Conservation (phyloP, 495 filamentous ascomycete species). For the Chaetomium fimeti region DNA sequence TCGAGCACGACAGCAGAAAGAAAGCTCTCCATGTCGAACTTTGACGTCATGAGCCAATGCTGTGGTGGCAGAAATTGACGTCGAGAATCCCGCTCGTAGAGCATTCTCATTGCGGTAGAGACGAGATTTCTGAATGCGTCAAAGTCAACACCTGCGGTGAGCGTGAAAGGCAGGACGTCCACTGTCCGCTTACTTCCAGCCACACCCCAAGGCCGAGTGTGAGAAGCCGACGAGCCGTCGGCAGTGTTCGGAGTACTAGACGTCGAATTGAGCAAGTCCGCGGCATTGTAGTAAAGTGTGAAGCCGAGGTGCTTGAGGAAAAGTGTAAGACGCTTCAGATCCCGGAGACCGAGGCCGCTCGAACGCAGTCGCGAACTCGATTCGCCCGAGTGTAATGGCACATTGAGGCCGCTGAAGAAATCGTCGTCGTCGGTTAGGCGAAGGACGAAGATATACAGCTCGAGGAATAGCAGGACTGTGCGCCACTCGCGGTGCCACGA, state of each 20-base stretch:
- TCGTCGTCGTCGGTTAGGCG: conserved; percentile 93
- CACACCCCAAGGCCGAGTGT: neutral
- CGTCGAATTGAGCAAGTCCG: conserved; percentile 46
- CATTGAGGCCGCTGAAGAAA: conserved; percentile 53
- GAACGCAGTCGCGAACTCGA: conserved; percentile 49
- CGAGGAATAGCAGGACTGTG: conserved; percentile 84
- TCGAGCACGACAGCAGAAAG: conserved; percentile 83
- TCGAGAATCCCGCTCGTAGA: conserved; percentile 93
- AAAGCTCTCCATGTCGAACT: conserved; percentile 89
- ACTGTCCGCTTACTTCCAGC: neutral
- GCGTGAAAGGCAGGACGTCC: conserved; percentile 13
- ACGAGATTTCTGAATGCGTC: conserved; percentile 76
- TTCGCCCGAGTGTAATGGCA: conserved; percentile 10
- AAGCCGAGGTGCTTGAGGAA: conserved; percentile 96
- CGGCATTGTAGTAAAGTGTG: conserved; percentile 79
- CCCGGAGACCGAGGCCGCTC: conserved; percentile 66
- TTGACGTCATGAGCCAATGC: conserved; percentile 93
- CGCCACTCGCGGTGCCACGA: conserved; percentile 73
- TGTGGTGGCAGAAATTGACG: conserved; percentile 74
- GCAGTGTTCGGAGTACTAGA: conserved; percentile 13
- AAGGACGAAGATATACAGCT: conserved; percentile 88
- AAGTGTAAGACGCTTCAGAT: conserved; percentile 69
- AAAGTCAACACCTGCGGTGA: conserved; percentile 63
- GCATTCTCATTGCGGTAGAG: conserved; percentile 77
- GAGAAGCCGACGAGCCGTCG: conserved; percentile 1